Evolutionary conservation across 345 rosid genomes (phyloP), one percentile per base, ranked within the genome.

Genomic region (Populus ilicifolia): DNA sequence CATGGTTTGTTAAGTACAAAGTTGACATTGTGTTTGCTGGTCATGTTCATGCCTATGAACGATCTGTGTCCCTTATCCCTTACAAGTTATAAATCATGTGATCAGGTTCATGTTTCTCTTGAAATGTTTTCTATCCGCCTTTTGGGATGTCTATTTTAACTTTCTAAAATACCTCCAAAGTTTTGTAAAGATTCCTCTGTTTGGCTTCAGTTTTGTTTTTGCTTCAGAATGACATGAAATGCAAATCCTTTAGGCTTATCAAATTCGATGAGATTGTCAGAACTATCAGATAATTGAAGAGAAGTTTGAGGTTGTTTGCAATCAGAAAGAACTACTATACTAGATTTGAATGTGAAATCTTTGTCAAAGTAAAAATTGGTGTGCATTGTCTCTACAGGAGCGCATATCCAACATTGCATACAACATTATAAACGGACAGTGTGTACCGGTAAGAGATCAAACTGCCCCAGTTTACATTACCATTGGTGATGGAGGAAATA

Each of bases 11-110:
- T 71, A 38, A 89, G 70, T 69, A 88, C 90, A 93, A 91, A 78
- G 97, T 94, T 6, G 98, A 93, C 80, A 89, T 93, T 18, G 96
- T 94, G 64, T 91, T 93, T 72, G 88, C 98, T 16, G 98, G 98
- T 17, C 98, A 94, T 12, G 98, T 94, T 73, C 98, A 94, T 41
- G 98, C 92, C 73, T 94, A 94, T 41, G 98, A 94, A 81, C 84
- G 98, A 88, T 89, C 98, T 6, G 98, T 82, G 0, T n/a, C 62
- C 61, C 25, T 20, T 23, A 3, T 16, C 46, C 39, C 39, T 67
- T 50, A n/a, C 2, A 43, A 43, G 46, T 2, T 59, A 59, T 59
- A 59, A n/a, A 59, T 23, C 29, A 10, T 1, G n/a, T 35, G 7
- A 30, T 25, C 8, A 8, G 6, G 25, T 20, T 54, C 46, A 39